Evolutionary conservation across 2,329 filamentous ascomycete genomes (phyloP).

Genomic region (Trichoderma citrinoviride): DNA sequence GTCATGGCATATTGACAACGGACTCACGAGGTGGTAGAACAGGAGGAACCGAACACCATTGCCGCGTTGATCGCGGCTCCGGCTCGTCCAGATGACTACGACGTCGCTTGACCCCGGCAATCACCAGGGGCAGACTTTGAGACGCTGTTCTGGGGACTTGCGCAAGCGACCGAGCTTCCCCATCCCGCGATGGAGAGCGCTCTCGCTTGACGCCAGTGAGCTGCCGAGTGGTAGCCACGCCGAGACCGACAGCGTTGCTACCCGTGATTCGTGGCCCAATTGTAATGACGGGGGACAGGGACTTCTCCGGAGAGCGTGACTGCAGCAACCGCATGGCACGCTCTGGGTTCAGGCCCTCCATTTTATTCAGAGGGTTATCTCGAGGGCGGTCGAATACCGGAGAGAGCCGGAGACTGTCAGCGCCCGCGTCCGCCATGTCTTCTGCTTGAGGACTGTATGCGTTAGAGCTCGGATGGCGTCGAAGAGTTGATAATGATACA

Average conservation of each 20-base stretch:
- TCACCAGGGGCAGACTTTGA: neutral
- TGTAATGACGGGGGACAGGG: neutral
- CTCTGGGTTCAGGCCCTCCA: slow-evolving; percentile 31
- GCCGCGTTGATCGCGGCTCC: neutral
- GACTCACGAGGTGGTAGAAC: neutral
- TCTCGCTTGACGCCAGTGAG: neutral
- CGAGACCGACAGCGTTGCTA: slow-evolving; percentile 9
- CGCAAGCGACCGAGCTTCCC: neutral
- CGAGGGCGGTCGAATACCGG: neutral
- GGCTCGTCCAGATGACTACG: neutral
- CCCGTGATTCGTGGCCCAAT: slow-evolving; percentile 8
- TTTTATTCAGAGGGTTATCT: neutral
- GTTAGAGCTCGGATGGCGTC: neutral
- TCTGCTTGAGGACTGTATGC: neutral
- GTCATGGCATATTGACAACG: neutral
- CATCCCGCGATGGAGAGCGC: neutral
- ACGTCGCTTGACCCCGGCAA: slow-evolving; percentile 5
- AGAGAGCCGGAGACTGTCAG: neutral
- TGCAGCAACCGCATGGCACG: slow-evolving; percentile 28
- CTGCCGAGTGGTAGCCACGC: neutral
- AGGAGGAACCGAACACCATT: neutral
- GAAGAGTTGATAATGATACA: neutral
- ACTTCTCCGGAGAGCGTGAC: slow-evolving; percentile 15
- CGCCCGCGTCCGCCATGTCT: neutral
- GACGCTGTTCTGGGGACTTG: neutral